These are phyloP conservation scores for Phaeotremella fagi DNA, from an alignment of 768 basidiomycete species.

Conservation along the genomic window DNA sequence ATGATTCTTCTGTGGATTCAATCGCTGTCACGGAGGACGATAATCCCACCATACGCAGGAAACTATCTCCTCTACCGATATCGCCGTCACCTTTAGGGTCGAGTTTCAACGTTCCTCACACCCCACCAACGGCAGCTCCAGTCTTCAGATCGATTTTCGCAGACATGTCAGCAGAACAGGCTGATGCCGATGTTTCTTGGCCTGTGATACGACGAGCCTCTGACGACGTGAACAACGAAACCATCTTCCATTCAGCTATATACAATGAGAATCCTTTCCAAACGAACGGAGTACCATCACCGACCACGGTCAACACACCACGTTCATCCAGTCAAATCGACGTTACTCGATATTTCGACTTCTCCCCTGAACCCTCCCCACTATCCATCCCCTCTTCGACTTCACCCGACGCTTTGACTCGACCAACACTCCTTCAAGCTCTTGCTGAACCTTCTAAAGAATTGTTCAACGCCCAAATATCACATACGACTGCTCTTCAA, in stretches of 20 bases:
- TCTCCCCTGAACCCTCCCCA: not conserved
- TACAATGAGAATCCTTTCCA: not conserved
- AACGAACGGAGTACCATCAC: not conserved
- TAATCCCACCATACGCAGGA: conserved; percentile 28
- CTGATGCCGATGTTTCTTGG: conserved; percentile 36
- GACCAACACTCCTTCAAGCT: not conserved
- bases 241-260: conserved; percentile 18
- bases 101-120: not conserved
- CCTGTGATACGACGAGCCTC: conserved; percentile 18
- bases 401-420: conserved; percentile 1
- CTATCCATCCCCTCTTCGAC: not conserved
- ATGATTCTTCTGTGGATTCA: not conserved
- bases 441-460: conserved; percentile 26
- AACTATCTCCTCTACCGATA: conserved; percentile 17
- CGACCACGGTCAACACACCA: not conserved
- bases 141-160: conserved; percentile 36
- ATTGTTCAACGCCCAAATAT: conserved; percentile 31
- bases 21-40: conserved; percentile 11
- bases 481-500: conserved; percentile 27
- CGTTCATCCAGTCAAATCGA: not conserved
- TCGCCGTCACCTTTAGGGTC: not conserved
- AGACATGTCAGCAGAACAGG: conserved; percentile 44
- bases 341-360: not conserved
- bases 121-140: conserved; percentile 8
- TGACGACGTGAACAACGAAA: conserved; percentile 4